Evolutionary conservation across 805 yeast species (phyloP).

Genomic region (Priceomyces carsonii): DNA sequence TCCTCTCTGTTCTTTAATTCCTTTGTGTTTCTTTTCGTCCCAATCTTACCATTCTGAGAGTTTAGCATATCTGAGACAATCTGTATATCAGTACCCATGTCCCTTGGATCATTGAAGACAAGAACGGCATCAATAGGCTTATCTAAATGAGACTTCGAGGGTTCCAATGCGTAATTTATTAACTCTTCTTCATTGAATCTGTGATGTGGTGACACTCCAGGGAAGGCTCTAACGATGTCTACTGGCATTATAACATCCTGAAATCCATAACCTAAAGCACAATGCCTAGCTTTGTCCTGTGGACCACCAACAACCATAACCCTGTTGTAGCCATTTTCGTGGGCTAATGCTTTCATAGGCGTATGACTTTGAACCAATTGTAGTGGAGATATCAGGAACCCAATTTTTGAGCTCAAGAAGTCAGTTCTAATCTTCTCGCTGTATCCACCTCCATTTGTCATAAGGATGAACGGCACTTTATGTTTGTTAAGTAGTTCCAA

Average conservation of each 20-base stretch:
- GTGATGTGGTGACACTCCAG: conserved; percentile 70
- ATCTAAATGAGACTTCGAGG: conserved; percentile 21
- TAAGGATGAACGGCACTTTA: conserved; percentile 72
- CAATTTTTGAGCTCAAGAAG: conserved; percentile 48
- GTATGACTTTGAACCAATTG: conserved; percentile 89
- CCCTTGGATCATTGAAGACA: conserved; percentile 88
- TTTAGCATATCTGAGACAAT: conserved; percentile 69
- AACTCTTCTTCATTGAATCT: conserved; percentile 48
- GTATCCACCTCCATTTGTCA: conserved; percentile 91
- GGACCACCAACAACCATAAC: conserved; percentile 87
- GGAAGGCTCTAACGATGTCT: conserved; percentile 63
- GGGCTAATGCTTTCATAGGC: conserved; percentile 66
- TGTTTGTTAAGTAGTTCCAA: conserved; percentile 51
- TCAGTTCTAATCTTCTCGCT: conserved; percentile 62
- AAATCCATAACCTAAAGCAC: conserved; percentile 79
- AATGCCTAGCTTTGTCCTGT: conserved; percentile 64
- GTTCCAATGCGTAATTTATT: conserved; percentile 39
- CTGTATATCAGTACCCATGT: conserved; percentile 83
- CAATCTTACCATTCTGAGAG: conserved; percentile 61
- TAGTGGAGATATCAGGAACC: conserved; percentile 46
- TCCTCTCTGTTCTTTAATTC: conserved; percentile 16
- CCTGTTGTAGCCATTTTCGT: conserved; percentile 46
- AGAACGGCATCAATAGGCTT: conserved; percentile 70
- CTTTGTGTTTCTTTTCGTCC: conserved; percentile 50
- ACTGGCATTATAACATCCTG: conserved; percentile 69